Evolutionary conservation across 192 early-diverging fungal genomes (phyloP), one percentile per base, ranked within the genome.

Genomic region (Umbelopsis ramanniana): DNA sequence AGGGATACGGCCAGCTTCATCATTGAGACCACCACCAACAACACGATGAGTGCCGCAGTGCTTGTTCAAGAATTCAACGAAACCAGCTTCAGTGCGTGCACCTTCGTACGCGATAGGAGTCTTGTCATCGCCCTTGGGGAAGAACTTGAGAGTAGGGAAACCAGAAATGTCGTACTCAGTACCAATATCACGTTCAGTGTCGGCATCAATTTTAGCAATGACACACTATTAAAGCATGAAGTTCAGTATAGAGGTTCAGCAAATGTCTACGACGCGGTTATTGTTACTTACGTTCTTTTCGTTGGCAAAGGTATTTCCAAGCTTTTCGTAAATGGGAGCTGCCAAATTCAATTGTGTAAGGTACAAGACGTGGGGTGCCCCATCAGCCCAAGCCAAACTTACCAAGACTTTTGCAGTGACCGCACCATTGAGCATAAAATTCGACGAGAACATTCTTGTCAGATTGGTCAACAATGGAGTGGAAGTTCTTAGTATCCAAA

Each of bases 371-470:
- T 46, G 50, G 26, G n/a, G 33, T 46, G 4, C 60, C 3, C 1
- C 21, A 29, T 46, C 15, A 37, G 40, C 21, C 35, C 0, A 57
- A 23, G 6, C 68, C 48, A 24, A 26, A 71, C 46, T 72, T 86
- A 88, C 86, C 81, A 66, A 89, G 67, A 52, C 46, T 87, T 68
- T 87, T 87, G 81, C 86, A 96, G 80, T 96, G 94, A 11, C 94
- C 94, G 76, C 93, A 96, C 93, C 94, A 97, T 22, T 91, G 90
- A 21, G 96, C 96, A 82, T 91, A 96, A 80, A 97, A 98, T 80
- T 95, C 93, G 38, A 97, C 96, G 72, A 99, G 79, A 10, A 90
- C 90, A 79, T 88, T 91, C 73, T 90, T 93, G 72, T 83, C 74
- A 46, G 89, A 79, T 69, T 92, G 87, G 47, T 93, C 74, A 17